phyloP scores from a whole-genome alignment of 495 filamentous ascomycete species.

The Podospora pseudopauciseta region DNA sequence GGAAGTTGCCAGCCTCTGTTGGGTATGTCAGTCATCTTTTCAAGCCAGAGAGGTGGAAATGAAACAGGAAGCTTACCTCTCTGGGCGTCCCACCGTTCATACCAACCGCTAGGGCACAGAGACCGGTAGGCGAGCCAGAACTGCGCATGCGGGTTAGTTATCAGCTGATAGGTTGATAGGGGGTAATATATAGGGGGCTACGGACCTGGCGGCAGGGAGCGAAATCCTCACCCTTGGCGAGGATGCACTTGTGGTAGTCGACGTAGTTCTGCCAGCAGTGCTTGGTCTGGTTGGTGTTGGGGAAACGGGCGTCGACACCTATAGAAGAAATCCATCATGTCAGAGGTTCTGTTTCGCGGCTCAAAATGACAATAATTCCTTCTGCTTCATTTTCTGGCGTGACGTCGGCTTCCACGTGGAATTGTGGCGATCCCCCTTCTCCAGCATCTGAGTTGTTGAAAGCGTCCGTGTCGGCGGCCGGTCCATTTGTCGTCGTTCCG shows the following conservation, averaged over 20 bases:
- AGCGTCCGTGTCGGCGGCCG: background rate
- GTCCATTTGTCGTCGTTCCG: constrained; percentile 9
- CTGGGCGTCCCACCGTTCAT: constrained; percentile 94
- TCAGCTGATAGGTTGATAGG: background rate
- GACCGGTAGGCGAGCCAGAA: constrained; percentile 95
- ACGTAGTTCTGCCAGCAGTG: constrained; percentile 99
- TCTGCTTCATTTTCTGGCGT: background rate
- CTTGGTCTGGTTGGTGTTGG: constrained; percentile 92
- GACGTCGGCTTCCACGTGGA: background rate
- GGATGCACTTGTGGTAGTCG: constrained; percentile 99
- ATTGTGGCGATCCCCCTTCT: background rate
- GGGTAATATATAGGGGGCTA: constrained; percentile 21
- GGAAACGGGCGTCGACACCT: constrained; percentile 99
- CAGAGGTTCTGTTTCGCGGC: background rate
- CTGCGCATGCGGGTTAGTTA: constrained; percentile 40
- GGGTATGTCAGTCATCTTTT: no score
- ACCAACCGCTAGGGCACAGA: constrained; percentile 94
- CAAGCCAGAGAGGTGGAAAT: background rate
- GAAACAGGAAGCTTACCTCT: constrained; percentile 61
- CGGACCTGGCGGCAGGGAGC: constrained; percentile 90
- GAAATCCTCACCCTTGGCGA: constrained; percentile 98
- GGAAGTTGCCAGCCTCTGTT: constrained; percentile 89
- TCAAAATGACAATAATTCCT: background rate
- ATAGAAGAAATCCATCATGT: constrained; percentile 15
- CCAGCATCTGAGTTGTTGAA: background rate